Evolutionary conservation across 306 rosid genomes (phyloP).

Genomic region (Abrus pulchellus): DNA sequence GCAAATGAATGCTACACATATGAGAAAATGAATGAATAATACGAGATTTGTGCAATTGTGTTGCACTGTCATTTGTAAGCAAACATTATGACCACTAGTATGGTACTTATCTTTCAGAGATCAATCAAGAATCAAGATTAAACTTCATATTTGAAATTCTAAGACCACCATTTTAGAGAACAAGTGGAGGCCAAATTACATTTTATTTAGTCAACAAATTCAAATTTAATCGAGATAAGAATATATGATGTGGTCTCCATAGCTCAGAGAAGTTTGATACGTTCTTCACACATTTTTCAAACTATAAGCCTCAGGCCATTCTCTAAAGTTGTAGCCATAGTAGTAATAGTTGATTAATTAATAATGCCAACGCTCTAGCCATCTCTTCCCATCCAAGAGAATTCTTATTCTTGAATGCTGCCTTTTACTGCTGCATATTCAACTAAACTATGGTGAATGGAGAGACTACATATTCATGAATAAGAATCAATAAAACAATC

Average conservation of each 20-base stretch:
- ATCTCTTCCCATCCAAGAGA: neutral
- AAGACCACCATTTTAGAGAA: constrained; percentile 19
- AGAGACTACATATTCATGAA: neutral
- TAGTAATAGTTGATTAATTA: neutral
- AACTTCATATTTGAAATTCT: constrained; percentile 39
- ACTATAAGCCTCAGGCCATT: neutral
- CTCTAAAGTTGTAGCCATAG: neutral
- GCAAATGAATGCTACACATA: constrained; percentile 41
- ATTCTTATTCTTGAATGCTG: constrained; percentile 1
- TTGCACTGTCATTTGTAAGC: neutral
- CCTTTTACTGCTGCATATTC: constrained; percentile 6
- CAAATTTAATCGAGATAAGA: constrained; percentile 14
- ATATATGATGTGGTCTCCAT: neutral
- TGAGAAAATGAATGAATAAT: constrained; percentile 35
- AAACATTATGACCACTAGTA: neutral
- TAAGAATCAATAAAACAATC: neutral
- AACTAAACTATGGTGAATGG: neutral
- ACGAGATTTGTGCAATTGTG: neutral
- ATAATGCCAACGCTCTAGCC: neutral
- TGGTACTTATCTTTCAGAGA: constrained; percentile 12
- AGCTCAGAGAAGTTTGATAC: neutral
- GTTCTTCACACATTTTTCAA: neutral
- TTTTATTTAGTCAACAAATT: neutral
- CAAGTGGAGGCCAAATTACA: constrained; percentile 1
- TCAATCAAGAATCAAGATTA: constrained; percentile 44